Evolutionary conservation across 2,329 filamentous ascomycete species (phyloP), one percentile per base, ranked within the genome.

Genomic region (Didymella sp.): DNA sequence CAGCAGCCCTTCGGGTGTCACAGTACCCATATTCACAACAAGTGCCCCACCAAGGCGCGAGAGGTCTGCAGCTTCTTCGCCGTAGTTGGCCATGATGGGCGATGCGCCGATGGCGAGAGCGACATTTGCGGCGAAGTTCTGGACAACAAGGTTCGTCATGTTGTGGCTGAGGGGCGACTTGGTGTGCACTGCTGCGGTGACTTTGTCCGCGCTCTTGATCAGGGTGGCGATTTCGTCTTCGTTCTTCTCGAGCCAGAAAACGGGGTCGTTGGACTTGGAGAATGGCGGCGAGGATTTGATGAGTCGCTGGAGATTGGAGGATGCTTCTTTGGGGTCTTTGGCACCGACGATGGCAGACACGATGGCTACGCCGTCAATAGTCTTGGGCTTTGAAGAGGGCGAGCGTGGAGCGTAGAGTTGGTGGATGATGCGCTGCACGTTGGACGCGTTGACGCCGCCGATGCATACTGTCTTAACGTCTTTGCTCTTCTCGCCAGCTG

Each of bases 111-210:
- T 83, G 30, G 89, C 86, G 15, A 97, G 83, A 35, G 91, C 92
- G 3, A 97, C 89, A 71, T 96, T 97, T 49, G 95, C 94, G 15
- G 93, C 91, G 69, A 98, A 90, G 78, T 97, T 96, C 71, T 96
- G 92, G 21, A 97, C 94, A 0, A 98, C 94, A 49, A 93, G 83
- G 74, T 98, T 98, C 50, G 95, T 98, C 91, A 98, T 98, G 78
- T 96, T 97, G 78, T 98, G 94, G 47, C 89, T 90, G 21, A 98
- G 82, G 0, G 93, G 92, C 54, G 85, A 88, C 40, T 78, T 81
- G 2, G 80, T 74, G 5, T 85, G 85, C 44, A 96, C 84, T 6
- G 82, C 80, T 57, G 79, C 80, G 40, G 96, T 80, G 17, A 90
- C 77, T 3, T 66, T 37, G 69, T 64, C 47, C 9, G 69, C 62